These are phyloP conservation scores for Polytrichum formosum DNA, from an alignment of 225 moss, liverwort and hornwort genomes.

Conservation along the genomic window DNA sequence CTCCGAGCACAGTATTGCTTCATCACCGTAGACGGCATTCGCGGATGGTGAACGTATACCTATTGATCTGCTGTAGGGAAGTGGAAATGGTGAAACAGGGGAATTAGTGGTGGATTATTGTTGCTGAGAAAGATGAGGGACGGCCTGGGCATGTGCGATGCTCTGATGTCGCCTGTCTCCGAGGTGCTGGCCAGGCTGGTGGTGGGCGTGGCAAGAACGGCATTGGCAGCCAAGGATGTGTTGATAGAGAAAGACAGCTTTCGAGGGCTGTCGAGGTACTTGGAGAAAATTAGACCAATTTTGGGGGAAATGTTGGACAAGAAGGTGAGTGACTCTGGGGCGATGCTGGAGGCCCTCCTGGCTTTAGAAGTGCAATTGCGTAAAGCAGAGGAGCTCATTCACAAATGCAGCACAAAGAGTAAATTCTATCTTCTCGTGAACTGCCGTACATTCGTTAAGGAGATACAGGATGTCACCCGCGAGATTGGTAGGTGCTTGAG, in stretches of 20 bases:
- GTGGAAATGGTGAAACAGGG: slow-evolving; percentile 17
- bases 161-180: slow-evolving; percentile 46
- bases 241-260: slow-evolving; percentile 75
- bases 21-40: too few relatives aligned
- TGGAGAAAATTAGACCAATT: slow-evolving; percentile 63
- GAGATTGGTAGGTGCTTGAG: slow-evolving; percentile 67
- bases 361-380: slow-evolving; percentile 61
- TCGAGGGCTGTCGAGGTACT: slow-evolving; percentile 49
- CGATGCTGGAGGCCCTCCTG: slow-evolving; percentile 61
- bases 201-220: slow-evolving; percentile 51
- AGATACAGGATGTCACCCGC: slow-evolving; percentile 70
- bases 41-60: too few relatives aligned
- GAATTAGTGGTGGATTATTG: slow-evolving; percentile 7
- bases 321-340: slow-evolving; percentile 56
- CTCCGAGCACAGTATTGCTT: too few relatives aligned
- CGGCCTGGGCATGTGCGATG: slow-evolving; percentile 52
- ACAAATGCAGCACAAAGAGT: slow-evolving; percentile 55
- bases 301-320: slow-evolving; percentile 56
- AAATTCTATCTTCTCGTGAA: slow-evolving; percentile 77
- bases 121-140: slow-evolving; percentile 51
- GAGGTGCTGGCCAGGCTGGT: slow-evolving; percentile 71
- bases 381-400: slow-evolving; percentile 43
- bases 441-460: slow-evolving; percentile 64
- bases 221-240: slow-evolving; percentile 57
- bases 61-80: neutral